Conservation (phyloP, 2,329 filamentous ascomycete genomes). For the Phaeosphaeria sp. region DNA sequence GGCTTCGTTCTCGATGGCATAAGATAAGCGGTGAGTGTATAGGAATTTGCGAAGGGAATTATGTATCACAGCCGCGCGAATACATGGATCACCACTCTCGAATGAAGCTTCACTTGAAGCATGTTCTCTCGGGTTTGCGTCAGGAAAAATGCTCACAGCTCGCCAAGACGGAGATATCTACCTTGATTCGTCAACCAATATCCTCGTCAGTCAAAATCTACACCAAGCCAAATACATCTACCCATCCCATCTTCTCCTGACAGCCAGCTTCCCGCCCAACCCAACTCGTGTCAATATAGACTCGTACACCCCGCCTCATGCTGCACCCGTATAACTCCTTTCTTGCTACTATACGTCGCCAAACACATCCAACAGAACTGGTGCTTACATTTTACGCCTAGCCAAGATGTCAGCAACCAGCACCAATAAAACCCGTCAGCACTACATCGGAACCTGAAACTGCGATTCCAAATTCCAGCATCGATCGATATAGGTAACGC, state of each 20-base stretch:
- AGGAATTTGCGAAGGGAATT: background rate
- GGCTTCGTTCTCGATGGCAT: background rate
- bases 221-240: too few species aligned
- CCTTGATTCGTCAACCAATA: background rate
- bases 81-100: background rate
- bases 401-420: background rate
- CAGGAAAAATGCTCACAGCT: background rate
- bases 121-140: too few species aligned
- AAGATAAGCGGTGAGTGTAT: background rate
- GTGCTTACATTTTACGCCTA: conserved; percentile 44
- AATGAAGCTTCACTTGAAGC: too few species aligned
- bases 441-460: background rate
- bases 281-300: background rate
- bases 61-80: background rate
- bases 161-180: background rate
- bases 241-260: too few species aligned
- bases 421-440: background rate
- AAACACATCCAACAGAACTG: conserved; percentile 52
- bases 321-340: conserved; percentile 2
- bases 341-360: conserved; percentile 27
- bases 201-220: too few species aligned
- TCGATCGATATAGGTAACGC: too few species aligned
- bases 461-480: too few species aligned
- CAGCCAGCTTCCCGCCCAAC: too few species aligned
- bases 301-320: conserved; percentile 9